phyloP scores from a whole-genome alignment of 2,329 filamentous ascomycete species.

The Penicillium corylophilum region DNA sequence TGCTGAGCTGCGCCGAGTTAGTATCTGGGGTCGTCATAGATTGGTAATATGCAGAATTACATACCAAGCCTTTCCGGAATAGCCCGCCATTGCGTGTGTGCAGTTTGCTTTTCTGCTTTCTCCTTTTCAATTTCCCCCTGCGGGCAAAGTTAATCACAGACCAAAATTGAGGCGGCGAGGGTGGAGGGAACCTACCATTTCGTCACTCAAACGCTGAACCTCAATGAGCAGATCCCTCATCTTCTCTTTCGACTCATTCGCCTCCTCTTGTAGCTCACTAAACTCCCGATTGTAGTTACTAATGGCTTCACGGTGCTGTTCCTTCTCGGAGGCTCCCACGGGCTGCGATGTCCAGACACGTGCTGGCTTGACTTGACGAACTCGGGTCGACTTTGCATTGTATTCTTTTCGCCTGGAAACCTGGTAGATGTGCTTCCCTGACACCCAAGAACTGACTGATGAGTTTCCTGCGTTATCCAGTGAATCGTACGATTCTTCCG shows the following conservation, averaged over 20 bases:
- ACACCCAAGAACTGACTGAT: slow-evolving; percentile 67
- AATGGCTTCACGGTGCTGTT: slow-evolving; percentile 57
- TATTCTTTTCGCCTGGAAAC: slow-evolving; percentile 77
- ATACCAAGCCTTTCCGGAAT: slow-evolving; percentile 71
- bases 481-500: slow-evolving; percentile 65
- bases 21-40: slow-evolving; percentile 29
- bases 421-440: slow-evolving; percentile 62
- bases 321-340: slow-evolving; percentile 61
- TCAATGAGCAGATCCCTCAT: background rate
- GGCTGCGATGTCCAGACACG: slow-evolving; percentile 74
- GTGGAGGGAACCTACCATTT: slow-evolving; percentile 39
- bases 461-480: slow-evolving; percentile 51
- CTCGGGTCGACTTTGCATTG: slow-evolving; percentile 67
- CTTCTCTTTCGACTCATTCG: slow-evolving; percentile 27
- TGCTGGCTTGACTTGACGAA: slow-evolving; percentile 61
- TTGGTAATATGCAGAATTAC: slow-evolving; percentile 28
- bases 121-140: slow-evolving; percentile 48
- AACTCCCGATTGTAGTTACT: slow-evolving; percentile 45
- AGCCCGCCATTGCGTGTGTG: slow-evolving; percentile 62
- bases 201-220: background rate
- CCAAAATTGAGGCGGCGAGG: slow-evolving; percentile 5
- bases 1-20: slow-evolving; percentile 36
- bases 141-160: slow-evolving; percentile 13
- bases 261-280: slow-evolving; percentile 29
- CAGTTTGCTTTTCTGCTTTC: slow-evolving; percentile 67